A percentile compares a stretch with the other conserved stretches of the same genome.
phyloP scores from a whole-genome alignment of 2,329 filamentous ascomycete genomes.

The Aspergillus sp. region DNA sequence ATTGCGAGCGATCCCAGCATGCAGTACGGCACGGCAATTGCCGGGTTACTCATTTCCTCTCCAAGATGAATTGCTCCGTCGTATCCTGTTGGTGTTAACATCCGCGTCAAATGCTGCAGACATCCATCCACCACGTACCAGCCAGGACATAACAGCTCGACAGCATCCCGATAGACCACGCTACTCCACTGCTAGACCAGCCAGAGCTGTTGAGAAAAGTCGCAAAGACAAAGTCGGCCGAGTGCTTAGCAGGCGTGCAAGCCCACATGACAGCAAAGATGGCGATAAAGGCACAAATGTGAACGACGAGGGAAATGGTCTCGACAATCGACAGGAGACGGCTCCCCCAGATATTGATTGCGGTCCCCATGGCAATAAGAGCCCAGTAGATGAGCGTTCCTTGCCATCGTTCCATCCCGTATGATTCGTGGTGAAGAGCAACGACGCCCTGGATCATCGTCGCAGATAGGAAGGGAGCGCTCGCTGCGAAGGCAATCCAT shows the following conservation, averaged over 20 bases:
- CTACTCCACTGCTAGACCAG: constrained; percentile 13
- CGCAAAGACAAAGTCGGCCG: constrained; percentile 8
- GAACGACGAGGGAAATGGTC: neutral
- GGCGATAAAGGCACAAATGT: constrained; percentile 3
- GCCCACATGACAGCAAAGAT: constrained; percentile 2
- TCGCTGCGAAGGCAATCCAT: constrained; percentile 26
- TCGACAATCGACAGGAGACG: constrained; percentile 6
- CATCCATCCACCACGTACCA: constrained; percentile 2
- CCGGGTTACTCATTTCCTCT: constrained; percentile 11
- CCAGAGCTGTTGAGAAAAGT: constrained; percentile 10
- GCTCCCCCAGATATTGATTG: constrained; percentile 7
- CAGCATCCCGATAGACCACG: constrained; percentile 15
- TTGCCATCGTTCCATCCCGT: constrained; percentile 47
- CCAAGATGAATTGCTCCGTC: constrained; percentile 13
- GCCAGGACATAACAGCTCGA: constrained; percentile 11
- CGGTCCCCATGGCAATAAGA: neutral
- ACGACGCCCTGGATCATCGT: constrained; percentile 49
- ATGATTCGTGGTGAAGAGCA: constrained; percentile 41
- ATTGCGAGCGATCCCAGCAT: constrained; percentile 28
- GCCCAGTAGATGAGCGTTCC: constrained; percentile 11
- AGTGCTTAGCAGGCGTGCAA: neutral
- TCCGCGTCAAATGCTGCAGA: neutral
- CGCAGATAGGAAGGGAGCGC: constrained; percentile 44
- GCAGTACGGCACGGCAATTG: neutral
- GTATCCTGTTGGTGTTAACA: neutral